Evolutionary conservation across 202 grass and related monocot genomes (phyloP).

Genomic region (Elaeis oleifera): DNA sequence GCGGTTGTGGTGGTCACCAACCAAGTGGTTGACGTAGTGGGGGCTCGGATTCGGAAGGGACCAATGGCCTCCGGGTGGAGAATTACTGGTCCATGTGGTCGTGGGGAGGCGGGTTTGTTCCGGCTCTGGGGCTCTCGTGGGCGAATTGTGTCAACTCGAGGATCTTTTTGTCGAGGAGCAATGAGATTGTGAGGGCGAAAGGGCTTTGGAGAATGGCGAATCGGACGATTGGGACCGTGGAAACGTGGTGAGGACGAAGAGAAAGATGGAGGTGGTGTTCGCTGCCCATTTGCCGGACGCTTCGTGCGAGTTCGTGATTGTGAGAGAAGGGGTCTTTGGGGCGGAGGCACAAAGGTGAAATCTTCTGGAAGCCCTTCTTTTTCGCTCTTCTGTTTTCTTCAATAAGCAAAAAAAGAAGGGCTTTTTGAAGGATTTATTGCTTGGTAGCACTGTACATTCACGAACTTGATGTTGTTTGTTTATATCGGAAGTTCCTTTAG

Average conservation of each 20-base stretch:
- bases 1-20: constrained; percentile 75
- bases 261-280: constrained; percentile 73
- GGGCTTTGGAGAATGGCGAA: neutral
- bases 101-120: constrained; percentile 51
- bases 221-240: neutral
- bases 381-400: no score
- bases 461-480: no score
- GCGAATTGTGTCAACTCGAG: constrained; percentile 84
- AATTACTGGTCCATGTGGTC: constrained; percentile 33
- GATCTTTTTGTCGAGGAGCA: constrained; percentile 64
- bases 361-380: neutral
- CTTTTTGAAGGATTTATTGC: no score
- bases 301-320: constrained; percentile 63
- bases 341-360: constrained; percentile 40
- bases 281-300: constrained; percentile 56
- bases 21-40: constrained; percentile 79
- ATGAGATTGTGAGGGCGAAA: constrained; percentile 8
- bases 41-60: constrained; percentile 20
- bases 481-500: no score
- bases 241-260: constrained; percentile 21
- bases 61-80: constrained; percentile 21
- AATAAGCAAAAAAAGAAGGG: no score
- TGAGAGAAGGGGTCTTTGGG: constrained; percentile 63
- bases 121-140: constrained; percentile 76
- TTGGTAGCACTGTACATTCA: no score